Percentiles rank a stretch among this genome's conserved stretches.
Evolutionary conservation across 2,329 filamentous ascomycete species (phyloP).

Genomic region (Chaetomium olivaceum): DNA sequence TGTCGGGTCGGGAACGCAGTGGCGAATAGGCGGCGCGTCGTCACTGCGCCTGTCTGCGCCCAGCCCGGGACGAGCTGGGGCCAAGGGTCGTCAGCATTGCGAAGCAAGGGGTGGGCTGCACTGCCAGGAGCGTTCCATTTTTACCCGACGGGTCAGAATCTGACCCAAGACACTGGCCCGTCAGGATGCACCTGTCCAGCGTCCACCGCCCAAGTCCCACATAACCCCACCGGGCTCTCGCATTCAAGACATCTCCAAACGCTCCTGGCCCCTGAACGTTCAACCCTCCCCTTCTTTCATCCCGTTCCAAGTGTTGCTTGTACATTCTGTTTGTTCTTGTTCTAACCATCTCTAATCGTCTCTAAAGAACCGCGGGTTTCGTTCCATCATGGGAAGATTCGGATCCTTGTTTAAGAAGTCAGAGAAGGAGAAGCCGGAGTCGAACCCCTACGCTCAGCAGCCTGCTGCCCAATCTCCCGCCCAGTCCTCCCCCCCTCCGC

Average conservation of each 20-base stretch:
- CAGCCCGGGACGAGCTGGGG: not conserved
- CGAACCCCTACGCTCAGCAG: conserved; percentile 62
- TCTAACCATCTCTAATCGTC: conserved; percentile 7
- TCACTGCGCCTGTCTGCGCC: not conserved
- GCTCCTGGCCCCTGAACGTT: conserved; percentile 18
- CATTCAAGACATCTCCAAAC: conserved; percentile 15
- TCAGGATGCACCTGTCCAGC: conserved; percentile 15
- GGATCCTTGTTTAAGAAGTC: conserved; percentile 53
- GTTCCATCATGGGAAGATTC: conserved; percentile 58
- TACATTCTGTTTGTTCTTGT: conserved; percentile 7
- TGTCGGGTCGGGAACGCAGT: not conserved
- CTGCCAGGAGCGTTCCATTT: conserved; percentile 15
- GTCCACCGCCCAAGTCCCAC: conserved; percentile 19
- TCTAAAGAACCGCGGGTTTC: conserved; percentile 14
- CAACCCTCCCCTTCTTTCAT: conserved; percentile 10
- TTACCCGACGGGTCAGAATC: conserved; percentile 14
- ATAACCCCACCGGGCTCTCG: conserved; percentile 18
- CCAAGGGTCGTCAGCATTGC: conserved; percentile 23
- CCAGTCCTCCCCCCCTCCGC: conserved; percentile 51
- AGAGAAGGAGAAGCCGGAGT: conserved; percentile 48
- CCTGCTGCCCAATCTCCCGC: conserved; percentile 58
- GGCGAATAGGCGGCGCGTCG: not conserved
- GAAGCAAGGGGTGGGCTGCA: conserved; percentile 5
- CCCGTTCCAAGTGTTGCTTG: not conserved
- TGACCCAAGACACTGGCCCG: conserved; percentile 28